phyloP scores from a whole-genome alignment of 129 eudicot genomes.

The Heracleum sosnowskyi region DNA sequence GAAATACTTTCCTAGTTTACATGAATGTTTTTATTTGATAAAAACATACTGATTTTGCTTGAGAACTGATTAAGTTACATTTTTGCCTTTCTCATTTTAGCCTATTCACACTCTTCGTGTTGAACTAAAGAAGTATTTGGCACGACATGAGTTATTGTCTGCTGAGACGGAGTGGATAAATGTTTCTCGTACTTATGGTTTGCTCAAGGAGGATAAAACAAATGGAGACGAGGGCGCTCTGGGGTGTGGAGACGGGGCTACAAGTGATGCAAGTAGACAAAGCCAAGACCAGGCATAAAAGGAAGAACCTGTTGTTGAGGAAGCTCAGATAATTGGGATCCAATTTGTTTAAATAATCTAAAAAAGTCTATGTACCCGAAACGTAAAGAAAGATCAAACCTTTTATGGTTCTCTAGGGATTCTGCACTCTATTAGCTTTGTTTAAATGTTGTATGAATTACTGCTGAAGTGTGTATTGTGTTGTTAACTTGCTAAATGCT shows the following conservation, averaged over 20 bases:
- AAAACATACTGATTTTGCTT: slow-evolving; percentile 27
- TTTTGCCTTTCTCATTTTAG: slow-evolving; percentile 14
- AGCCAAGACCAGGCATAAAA: background rate
- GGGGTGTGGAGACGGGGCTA: background rate
- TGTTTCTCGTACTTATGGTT: slow-evolving; percentile 33
- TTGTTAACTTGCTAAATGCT: too few relatives aligned
- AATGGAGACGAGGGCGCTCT: background rate
- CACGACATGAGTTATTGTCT: slow-evolving; percentile 31
- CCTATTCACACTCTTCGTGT: slow-evolving; percentile 35
- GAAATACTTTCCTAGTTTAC: background rate
- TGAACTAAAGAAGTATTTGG: slow-evolving; percentile 49
- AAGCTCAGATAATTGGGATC: background rate
- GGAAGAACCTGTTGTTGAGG: background rate
- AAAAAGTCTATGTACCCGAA: background rate
- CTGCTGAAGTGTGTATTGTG: background rate
- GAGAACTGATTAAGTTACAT: slow-evolving; percentile 3
- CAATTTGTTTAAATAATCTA: background rate
- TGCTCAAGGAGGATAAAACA: slow-evolving; percentile 32
- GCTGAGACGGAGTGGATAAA: slow-evolving; percentile 40
- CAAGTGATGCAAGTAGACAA: background rate
- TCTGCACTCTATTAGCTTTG: background rate
- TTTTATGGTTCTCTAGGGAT: background rate
- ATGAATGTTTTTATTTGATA: background rate
- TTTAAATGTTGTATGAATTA: background rate
- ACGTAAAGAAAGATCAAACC: background rate